phyloP scores from a whole-genome alignment of 768 basidiomycete genomes.

The Tricholoma saponaceum region DNA sequence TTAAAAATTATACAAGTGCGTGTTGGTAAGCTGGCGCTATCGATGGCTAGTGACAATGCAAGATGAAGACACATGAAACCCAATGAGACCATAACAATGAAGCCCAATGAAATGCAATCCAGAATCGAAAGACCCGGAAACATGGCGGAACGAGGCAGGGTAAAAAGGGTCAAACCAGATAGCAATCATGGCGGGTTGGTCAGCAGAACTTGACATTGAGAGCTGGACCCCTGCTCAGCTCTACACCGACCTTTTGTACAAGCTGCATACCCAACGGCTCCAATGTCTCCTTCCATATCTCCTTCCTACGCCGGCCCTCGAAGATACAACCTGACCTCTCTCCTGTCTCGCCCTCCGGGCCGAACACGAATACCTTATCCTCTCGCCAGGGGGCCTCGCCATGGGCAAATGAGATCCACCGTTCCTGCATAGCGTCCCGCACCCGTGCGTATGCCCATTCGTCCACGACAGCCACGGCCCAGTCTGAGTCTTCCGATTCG shows the following conservation, averaged over 20 bases:
- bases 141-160: not conserved
- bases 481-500: constrained; percentile 32
- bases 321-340: constrained; percentile 65
- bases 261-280: constrained; percentile 64
- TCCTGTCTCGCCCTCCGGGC: constrained; percentile 78
- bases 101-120: not conserved
- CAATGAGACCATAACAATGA: constrained; percentile 1
- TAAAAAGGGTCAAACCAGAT: too few relatives aligned
- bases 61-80: too few relatives aligned
- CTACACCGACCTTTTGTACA: constrained; percentile 70
- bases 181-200: too few relatives aligned
- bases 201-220: not conserved
- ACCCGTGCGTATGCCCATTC: constrained; percentile 64
- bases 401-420: constrained; percentile 73
- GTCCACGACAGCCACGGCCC: constrained; percentile 58
- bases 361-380: constrained; percentile 73
- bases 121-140: not conserved
- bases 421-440: constrained; percentile 65
- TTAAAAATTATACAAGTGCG: too few relatives aligned
- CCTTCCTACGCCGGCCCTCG: constrained; percentile 55
- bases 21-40: too few relatives aligned
- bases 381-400: constrained; percentile 70
- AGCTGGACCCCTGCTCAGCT: constrained; percentile 65
- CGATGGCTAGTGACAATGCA: too few relatives aligned
- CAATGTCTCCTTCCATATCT: constrained; percentile 61